A percentile compares a stretch with the other conserved stretches of the same genome.
These are phyloP conservation scores for Leonotis leonurus DNA, from an alignment of 257 asterid genomes.

Conservation along the genomic window DNA sequence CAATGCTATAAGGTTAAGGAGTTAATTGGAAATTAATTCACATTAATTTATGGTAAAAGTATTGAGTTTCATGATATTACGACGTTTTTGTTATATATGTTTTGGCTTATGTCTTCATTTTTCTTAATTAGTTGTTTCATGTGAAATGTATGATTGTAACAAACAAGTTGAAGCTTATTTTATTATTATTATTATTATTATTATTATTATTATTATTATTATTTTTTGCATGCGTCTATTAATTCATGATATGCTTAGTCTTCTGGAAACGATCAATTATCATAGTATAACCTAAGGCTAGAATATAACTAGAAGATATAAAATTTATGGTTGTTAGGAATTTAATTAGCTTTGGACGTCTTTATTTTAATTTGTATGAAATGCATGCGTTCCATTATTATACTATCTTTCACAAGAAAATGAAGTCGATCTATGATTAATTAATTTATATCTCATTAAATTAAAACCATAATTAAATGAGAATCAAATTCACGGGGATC, in stretches of 20 bases:
- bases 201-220: too few species aligned
- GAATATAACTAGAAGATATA: not conserved
- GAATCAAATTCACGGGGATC: too few species aligned
- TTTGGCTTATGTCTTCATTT: not conserved
- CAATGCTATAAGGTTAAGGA: too few species aligned
- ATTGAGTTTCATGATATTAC: not conserved
- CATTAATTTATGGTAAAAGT: not conserved
- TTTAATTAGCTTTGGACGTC: too few species aligned
- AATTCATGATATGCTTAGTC: not conserved
- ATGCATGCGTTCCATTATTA: too few species aligned
- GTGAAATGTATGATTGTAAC: slow-evolving; percentile 3
- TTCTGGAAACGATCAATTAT: not conserved
- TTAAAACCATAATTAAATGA: too few species aligned
- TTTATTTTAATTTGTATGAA: too few species aligned
- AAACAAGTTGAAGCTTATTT: not conserved
- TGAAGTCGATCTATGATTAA: too few species aligned
- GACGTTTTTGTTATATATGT: too few species aligned
- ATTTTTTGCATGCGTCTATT: not conserved
- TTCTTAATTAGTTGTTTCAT: not conserved
- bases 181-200: not conserved
- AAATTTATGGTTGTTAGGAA: not conserved
- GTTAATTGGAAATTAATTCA: too few species aligned
- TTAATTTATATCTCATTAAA: too few species aligned
- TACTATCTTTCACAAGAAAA: too few species aligned
- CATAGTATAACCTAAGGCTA: not conserved